Evolutionary conservation across 176 grass and related monocot genomes (phyloP).

Genomic region (Carex littledalei): DNA sequence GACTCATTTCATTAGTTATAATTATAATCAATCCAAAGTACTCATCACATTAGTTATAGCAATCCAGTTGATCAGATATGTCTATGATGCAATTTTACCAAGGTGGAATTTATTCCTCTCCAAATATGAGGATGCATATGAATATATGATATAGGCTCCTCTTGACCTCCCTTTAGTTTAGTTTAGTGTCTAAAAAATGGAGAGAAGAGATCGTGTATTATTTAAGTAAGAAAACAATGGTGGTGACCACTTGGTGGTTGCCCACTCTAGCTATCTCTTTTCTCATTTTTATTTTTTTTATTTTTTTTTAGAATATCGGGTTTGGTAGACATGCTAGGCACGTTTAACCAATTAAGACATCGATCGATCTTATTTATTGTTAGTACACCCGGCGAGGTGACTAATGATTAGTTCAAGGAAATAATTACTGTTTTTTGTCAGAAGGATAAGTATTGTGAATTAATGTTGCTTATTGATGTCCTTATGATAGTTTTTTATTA

Average conservation of each 20-base stretch:
- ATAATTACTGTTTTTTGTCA: background rate
- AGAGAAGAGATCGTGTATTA: background rate
- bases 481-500: background rate
- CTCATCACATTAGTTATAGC: too few relatives aligned
- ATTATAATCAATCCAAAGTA: background rate
- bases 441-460: background rate
- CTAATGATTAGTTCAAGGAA: slow-evolving; percentile 10
- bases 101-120: background rate
- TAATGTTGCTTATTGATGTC: background rate
- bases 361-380: background rate
- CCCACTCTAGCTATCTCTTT: background rate
- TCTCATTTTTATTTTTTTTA: background rate
- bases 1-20: background rate
- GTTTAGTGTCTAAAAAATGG: background rate
- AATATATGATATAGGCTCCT: background rate
- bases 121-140: background rate
- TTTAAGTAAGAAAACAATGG: background rate
- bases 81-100: background rate
- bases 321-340: slow-evolving; percentile 20
- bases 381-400: background rate
- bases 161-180: background rate
- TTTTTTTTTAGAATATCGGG: background rate
- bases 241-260: slow-evolving; percentile 27
- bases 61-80: background rate
- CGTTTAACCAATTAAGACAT: slow-evolving; percentile 19